These are phyloP conservation scores for Cryptococcus amylolentus DNA, from an alignment of 1,284 basidiomycete species.

Conservation along the genomic window DNA sequence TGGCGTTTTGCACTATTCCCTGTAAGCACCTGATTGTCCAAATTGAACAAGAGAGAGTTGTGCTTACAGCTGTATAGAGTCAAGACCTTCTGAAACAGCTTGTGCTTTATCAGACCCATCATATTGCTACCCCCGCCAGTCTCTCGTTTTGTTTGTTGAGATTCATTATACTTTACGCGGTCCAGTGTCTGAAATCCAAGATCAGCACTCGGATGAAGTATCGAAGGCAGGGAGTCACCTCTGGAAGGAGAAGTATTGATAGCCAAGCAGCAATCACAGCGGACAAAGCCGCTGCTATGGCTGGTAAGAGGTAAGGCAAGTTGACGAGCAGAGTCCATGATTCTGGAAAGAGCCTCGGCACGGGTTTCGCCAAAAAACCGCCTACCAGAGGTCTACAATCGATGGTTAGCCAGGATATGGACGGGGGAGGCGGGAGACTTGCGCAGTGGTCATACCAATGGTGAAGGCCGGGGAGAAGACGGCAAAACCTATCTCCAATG, in stretches of 20 bases:
- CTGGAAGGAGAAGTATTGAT: conserved; percentile 29
- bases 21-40: neutral
- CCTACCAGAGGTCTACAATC: conserved; percentile 32
- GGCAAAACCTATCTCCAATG: conserved; percentile 27
- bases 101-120: conserved; percentile 20
- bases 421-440: conserved; percentile 4
- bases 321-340: conserved; percentile 24
- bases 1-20: conserved; percentile 25
- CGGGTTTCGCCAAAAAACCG: conserved; percentile 37
- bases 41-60: neutral
- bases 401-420: neutral
- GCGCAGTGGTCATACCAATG: conserved; percentile 36
- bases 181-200: conserved; percentile 7
- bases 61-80: conserved; percentile 32
- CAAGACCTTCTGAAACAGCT: conserved; percentile 30
- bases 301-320: conserved; percentile 41
- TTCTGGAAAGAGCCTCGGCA: conserved; percentile 26
- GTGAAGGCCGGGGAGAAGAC: conserved; percentile 37
- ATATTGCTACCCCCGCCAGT: conserved; percentile 19
- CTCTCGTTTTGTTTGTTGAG: conserved; percentile 2
- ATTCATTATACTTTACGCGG: neutral
- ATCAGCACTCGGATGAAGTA: neutral
- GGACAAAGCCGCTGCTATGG: conserved; percentile 23
- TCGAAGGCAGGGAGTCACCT: conserved; percentile 19
- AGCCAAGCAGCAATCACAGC: conserved; percentile 20